These are phyloP conservation scores for Pseudozyma pruni DNA, from an alignment of 1,284 basidiomycete genomes.

Conservation along the genomic window DNA sequence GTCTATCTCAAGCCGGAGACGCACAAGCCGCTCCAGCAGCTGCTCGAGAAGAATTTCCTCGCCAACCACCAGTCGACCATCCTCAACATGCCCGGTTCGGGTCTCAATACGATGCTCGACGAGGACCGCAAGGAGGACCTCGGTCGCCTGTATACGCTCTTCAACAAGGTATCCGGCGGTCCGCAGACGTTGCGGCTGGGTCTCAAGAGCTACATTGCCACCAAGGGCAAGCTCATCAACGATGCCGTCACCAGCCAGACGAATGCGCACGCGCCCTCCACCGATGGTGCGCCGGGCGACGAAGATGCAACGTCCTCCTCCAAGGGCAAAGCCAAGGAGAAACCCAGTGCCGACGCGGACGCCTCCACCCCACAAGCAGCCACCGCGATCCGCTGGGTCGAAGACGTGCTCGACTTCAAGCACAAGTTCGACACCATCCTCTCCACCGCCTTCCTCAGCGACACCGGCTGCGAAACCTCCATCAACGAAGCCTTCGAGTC, in stretches of 20 bases:
- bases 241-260: conserved; percentile 67
- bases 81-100: conserved; percentile 83
- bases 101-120: conserved; percentile 89
- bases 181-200: conserved; percentile 76
- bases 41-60: conserved; percentile 83
- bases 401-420: conserved; percentile 89
- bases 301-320: conserved; percentile 5
- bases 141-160: conserved; percentile 82
- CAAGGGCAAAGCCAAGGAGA: conserved; percentile 31
- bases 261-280: conserved; percentile 15
- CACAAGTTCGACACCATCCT: conserved; percentile 87
- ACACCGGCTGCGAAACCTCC: conserved; percentile 80
- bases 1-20: conserved; percentile 88
- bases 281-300: conserved; percentile 10
- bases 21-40: conserved; percentile 76
- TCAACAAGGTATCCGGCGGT: conserved; percentile 75
- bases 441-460: conserved; percentile 77
- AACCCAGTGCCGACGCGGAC: conserved; percentile 7
- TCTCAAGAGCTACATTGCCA: conserved; percentile 80
- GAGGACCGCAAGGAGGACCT: conserved; percentile 81
- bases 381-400: conserved; percentile 89
- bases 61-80: conserved; percentile 80
- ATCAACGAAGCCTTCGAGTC: conserved; percentile 94
- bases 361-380: conserved; percentile 61
- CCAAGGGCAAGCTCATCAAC: conserved; percentile 85